Evolutionary conservation across 2,329 filamentous ascomycete genomes (phyloP), one percentile per base, ranked within the genome.

Genomic region (Triangularia setosa): DNA sequence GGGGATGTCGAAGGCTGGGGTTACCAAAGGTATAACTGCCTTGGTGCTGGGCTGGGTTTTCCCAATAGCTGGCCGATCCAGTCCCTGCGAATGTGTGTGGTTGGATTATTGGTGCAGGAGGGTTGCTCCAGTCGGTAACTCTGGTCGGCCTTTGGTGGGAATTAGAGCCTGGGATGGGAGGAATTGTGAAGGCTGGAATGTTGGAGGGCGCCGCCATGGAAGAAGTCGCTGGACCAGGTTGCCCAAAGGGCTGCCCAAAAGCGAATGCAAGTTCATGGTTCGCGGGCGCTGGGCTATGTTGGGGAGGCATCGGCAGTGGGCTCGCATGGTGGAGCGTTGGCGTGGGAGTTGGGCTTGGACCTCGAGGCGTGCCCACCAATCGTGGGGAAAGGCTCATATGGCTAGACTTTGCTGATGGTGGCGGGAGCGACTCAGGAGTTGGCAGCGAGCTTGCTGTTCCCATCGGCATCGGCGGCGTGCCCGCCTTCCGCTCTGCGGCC

Each of bases 31-130:
- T 21, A 48, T 48, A 48, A 21, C 40, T 18, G 7, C 4, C 8
- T 48, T 48, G 40, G 5, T 44, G 35, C 35, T 44, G 52, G 52
- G 11, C 9, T 18, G 75, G 74, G 48, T 77, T 78, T 44, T 70
- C 73, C 74, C 82, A 83, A 68, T 79, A 78, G 53, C 74, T 76
- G 58, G 74, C 44, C 63, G 75, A 76, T 70, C 78, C 77, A 18
- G 75, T 76, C 35, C 77, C 76, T 61, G 83, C 83, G 63, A 83
- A 84, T 6, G 78, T 74, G 63, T 84, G 84, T 0, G 83, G 83
- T 1, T 83, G 81, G 58, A 85, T 81, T 67, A 85, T 82, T 0
- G 81, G 81, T 0, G 81, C 76, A 7, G 81, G 81, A 0, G 81
- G 81, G 11, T 78, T 80, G 74, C 84, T 85, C 84, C 84, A 87